These are phyloP conservation scores for Phaseolus coccineus DNA, from an alignment of 331 rosid genomes.

Conservation along the genomic window DNA sequence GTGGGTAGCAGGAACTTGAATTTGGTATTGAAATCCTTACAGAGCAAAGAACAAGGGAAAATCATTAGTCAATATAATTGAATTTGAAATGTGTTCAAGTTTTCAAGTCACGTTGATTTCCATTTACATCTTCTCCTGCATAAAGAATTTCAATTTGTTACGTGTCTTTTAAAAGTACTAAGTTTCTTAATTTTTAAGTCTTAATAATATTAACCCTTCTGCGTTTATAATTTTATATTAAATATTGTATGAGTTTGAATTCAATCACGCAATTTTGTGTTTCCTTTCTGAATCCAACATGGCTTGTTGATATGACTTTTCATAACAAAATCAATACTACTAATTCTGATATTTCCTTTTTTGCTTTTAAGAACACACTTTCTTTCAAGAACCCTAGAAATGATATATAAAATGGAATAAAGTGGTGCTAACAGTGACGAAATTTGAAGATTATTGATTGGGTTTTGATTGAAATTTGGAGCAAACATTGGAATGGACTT, in stretches of 20 bases:
- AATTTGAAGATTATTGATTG: no score
- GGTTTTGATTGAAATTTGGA: neutral
- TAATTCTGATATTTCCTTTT: neutral
- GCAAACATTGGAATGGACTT: constrained; percentile 7
- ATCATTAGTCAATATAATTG: constrained; percentile 3
- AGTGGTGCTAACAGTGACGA: no score
- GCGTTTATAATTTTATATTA: neutral
- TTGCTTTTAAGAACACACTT: neutral
- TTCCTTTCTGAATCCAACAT: neutral
- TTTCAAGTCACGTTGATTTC: constrained; percentile 35
- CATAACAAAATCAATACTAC: neutral
- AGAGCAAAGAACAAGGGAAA: neutral
- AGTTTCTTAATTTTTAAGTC: no score
- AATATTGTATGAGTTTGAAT: neutral
- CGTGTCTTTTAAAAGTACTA: neutral
- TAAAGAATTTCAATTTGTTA: constrained; percentile 12
- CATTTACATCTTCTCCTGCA: neutral
- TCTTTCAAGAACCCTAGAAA: no score
- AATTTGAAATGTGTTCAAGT: constrained; percentile 36
- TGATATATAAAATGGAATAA: no score
- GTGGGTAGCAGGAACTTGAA: neutral
- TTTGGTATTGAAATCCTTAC: neutral
- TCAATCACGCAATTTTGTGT: neutral
- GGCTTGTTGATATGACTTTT: neutral
- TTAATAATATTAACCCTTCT: neutral